Evolutionary conservation across 163 green algal species (phyloP), one percentile per base, ranked within the genome.

Genomic region (Coccomyxa subellipsoidea): DNA sequence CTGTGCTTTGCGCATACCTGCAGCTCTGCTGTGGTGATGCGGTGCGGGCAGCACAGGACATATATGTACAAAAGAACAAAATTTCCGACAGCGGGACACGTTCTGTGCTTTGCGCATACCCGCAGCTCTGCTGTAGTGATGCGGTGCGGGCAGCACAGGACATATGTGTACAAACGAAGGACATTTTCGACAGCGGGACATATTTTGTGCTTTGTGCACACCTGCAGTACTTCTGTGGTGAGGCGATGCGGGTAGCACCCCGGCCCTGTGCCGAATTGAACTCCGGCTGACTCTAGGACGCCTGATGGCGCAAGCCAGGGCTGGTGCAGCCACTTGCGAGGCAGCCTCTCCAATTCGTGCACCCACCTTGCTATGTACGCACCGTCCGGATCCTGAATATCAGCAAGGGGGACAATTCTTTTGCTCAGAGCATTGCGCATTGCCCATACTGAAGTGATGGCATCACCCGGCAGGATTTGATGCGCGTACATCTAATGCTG

Each of bases 291-390:
- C 72, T 76, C 32, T 47, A 93, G 85, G 69, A 92, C 82, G n/a
- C 89, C 85, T 32, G 85, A 71, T 7, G 94, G 90, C n/a, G 94
- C 94, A 38, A 90, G 88, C 93, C 93, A 97, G 0, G 94, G 94
- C 36, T 85, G 72, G 75, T 87, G 84, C 7, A 87, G 38, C 38
- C 83, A 84, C 79, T 85, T 81, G 2, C 59, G 36, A 1, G 88
- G 87, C 79, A 94, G 83, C 36, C 75, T 27, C 2, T 59, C 36
- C 69, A 94, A 80, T 83, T 94, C 90, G 0, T 87, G 89, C 59
- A 92, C 85, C 90, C 90, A 94, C 36, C 70, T 77, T 29, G 75
- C 80, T 35, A 90, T 87, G 85, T 91, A 92, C 27, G 73, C 73
- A 12, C 90, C 90, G 7, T 84, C 82, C 4, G 86, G 85, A 81